A percentile compares a stretch with the other conserved stretches of the same genome.
These are phyloP conservation scores for Cadophora gregata DNA, from an alignment of 2,329 filamentous ascomycete species.

Conservation along the genomic window DNA sequence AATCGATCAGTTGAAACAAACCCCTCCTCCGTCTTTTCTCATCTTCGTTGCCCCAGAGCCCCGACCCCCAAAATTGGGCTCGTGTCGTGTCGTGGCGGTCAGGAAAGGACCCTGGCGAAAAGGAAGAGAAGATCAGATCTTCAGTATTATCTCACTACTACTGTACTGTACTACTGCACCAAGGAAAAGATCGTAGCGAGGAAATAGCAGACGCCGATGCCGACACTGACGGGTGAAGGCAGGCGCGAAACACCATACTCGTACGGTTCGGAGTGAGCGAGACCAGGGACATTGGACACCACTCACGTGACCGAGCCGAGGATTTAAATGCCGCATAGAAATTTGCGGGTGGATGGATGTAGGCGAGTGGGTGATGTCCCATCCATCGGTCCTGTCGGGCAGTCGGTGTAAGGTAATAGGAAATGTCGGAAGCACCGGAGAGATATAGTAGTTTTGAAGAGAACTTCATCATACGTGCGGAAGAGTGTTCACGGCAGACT, in stretches of 20 bases:
- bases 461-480: neutral
- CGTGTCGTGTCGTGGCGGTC: neutral
- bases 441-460: too few species aligned
- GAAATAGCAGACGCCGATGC: neutral
- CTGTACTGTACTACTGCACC: too few species aligned
- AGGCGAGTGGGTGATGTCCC: neutral
- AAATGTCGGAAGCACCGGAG: conserved; percentile 15
- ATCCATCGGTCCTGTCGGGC: neutral
- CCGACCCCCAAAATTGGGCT: too few species aligned
- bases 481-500: neutral
- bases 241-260: too few species aligned
- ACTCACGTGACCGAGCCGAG: neutral
- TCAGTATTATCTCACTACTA: too few species aligned
- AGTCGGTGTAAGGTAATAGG: neutral
- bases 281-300: neutral
- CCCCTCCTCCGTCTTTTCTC: neutral
- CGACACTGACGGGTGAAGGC: neutral
- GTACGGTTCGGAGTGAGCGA: neutral
- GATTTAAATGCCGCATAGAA: conserved; percentile 25
- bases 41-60: neutral
- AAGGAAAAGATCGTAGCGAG: conserved; percentile 5
- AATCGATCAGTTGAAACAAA: neutral
- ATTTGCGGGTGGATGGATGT: neutral
- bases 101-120: neutral
- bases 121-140: too few species aligned